Evolutionary conservation across 768 basidiomycete genomes (phyloP).

Genomic region (Daedaleopsis sinensis): DNA sequence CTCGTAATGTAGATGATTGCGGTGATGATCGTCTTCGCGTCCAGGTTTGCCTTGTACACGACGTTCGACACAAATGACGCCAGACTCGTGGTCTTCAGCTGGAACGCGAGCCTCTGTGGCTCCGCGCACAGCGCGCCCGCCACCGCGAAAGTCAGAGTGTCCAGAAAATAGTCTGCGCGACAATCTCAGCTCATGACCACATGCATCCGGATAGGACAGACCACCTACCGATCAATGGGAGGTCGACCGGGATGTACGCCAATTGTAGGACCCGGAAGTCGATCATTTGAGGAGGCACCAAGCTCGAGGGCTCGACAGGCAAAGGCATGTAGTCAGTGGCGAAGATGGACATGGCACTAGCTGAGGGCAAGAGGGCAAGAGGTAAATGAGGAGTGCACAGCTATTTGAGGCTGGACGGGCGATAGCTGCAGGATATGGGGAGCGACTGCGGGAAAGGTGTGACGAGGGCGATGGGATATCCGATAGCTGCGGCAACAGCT

Average conservation of each 20-base stretch:
- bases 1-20: constrained; percentile 33
- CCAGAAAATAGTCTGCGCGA: constrained; percentile 20
- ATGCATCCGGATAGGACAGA: neutral
- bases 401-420: neutral
- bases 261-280: constrained; percentile 8
- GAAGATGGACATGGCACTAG: neutral
- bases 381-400: neutral
- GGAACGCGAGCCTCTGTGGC: neutral
- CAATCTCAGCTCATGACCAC: neutral
- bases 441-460: neutral
- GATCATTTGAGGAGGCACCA: neutral
- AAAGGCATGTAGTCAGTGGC: neutral
- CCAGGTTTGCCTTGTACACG: constrained; percentile 18
- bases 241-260: constrained; percentile 1
- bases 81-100: constrained; percentile 12
- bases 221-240: constrained; percentile 17
- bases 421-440: neutral
- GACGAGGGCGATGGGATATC: neutral
- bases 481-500: constrained; percentile 1
- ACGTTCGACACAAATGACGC: constrained; percentile 16
- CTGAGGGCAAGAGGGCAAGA: neutral
- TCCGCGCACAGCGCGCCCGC: constrained; percentile 10
- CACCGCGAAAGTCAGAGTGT: constrained; percentile 9
- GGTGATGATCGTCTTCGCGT: constrained; percentile 27
- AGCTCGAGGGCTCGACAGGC: constrained; percentile 15